Evolutionary conservation across 768 basidiomycete genomes (phyloP).

Genomic region (Guyanaporus albipodus): DNA sequence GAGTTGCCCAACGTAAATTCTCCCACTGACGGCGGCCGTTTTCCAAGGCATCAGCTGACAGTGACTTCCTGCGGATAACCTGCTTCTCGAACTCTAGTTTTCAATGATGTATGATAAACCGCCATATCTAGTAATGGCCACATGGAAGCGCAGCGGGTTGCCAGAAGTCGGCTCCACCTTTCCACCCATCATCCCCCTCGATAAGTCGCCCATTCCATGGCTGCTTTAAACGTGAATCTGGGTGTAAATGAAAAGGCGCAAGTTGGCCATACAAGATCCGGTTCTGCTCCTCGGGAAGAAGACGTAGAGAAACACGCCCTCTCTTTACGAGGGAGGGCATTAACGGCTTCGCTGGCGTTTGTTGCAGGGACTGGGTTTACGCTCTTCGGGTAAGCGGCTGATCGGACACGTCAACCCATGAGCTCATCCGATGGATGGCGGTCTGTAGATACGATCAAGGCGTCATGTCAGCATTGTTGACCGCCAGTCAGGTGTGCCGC

Average conservation of each 20-base stretch:
- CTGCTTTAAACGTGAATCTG: neutral
- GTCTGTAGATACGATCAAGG: conserved; percentile 58
- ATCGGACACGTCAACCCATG: neutral
- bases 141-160: neutral
- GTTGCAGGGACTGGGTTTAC: conserved; percentile 60
- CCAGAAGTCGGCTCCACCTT: neutral
- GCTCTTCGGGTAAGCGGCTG: conserved; percentile 48
- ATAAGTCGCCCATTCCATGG: conserved; percentile 3
- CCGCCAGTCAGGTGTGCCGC: conserved; percentile 43
- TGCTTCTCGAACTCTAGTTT: conserved; percentile 4
- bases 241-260: conserved; percentile 9
- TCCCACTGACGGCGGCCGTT: neutral
- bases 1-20: conserved; percentile 7
- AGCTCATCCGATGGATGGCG: neutral
- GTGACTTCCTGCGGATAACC: neutral
- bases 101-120: conserved; percentile 4
- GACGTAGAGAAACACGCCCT: conserved; percentile 11
- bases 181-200: neutral
- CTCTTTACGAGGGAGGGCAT: conserved; percentile 32
- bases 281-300: conserved; percentile 1
- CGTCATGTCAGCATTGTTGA: conserved; percentile 65
- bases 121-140: conserved; percentile 4
- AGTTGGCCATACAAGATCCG: neutral
- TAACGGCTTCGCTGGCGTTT: conserved; percentile 50
- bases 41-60: conserved; percentile 6